Evolutionary conservation across 2,329 filamentous ascomycete species (phyloP).

Genomic region (Stagonosporopsis rhizophila): DNA sequence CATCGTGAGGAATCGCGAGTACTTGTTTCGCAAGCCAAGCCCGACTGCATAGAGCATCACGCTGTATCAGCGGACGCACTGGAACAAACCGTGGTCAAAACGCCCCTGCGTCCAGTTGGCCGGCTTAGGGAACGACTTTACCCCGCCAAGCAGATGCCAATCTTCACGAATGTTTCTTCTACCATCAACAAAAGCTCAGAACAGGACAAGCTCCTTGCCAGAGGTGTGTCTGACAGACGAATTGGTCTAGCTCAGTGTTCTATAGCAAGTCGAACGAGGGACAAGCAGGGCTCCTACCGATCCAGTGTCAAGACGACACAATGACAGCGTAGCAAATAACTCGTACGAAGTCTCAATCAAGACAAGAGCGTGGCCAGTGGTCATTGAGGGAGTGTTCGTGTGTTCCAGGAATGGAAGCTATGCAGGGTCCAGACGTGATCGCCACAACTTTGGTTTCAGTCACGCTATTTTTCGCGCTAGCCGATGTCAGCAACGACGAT

Average conservation of each 20-base stretch:
- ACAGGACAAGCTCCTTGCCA: constrained; percentile 2
- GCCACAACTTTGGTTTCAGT: constrained; percentile 25
- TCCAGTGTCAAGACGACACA: constrained; percentile 23
- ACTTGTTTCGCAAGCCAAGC: constrained; percentile 37
- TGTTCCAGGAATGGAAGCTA: constrained; percentile 27
- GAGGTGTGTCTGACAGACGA: constrained; percentile 15
- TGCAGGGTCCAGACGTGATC: constrained; percentile 26
- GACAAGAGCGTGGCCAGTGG: neutral
- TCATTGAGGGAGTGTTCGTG: constrained; percentile 19
- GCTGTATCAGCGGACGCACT: constrained; percentile 24
- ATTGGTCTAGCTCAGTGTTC: constrained; percentile 15
- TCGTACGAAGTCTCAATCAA: constrained; percentile 6
- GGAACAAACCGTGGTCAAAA: constrained; percentile 18
- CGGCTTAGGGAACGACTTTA: constrained; percentile 27
- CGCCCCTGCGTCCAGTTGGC: constrained; percentile 28
- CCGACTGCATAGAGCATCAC: constrained; percentile 23
- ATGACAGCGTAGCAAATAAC: constrained; percentile 6
- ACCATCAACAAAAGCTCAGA: neutral
- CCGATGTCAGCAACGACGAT: constrained; percentile 15
- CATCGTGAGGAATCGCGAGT: constrained; percentile 28
- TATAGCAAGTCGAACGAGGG: constrained; percentile 17
- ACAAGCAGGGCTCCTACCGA: constrained; percentile 21
- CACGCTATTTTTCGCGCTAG: constrained; percentile 1
- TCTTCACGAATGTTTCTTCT: constrained; percentile 19
- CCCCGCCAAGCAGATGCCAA: constrained; percentile 34